Base-by-base conservation (phyloP, 805 yeast species). In the Cyberlindnera misumaiensis region DNA sequence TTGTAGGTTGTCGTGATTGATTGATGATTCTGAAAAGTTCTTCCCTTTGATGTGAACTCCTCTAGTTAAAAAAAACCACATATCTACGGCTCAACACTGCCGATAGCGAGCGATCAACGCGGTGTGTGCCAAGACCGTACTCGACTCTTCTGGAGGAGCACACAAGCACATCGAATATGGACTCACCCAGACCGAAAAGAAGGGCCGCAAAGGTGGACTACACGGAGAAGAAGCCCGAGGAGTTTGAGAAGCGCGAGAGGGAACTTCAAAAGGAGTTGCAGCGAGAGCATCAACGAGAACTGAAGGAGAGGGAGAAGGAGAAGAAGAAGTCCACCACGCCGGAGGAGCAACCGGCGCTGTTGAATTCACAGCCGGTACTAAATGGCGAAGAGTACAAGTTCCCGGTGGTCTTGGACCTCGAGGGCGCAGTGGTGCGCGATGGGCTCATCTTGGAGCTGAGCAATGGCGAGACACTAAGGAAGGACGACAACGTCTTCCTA, bases 401-500 rank as follows among this genome's bases (percentile, higher is more conserved):
- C 43, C 62, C 72, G 1, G 54, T 56, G 32, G 51, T 64, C 5
- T 47, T 64, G 35, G 64, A 70, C 34, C 50, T 68, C 11, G 59
- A 54, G 13, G 68, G 61, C 16, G 70, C 75, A 3, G 38, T 47
- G 17, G 54, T 70, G 11, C 53, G 56, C 32, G 42, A 52, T 38
- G 44, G 47, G 14, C 30, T 46, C 1, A 47, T 36, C 18, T 41
- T 58, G 3, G 39, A 42, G 11, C 39, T 51, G 17, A 41, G 37
- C 26, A 44, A 49, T 25, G 59, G 58, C 34, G 17, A 40, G 18
- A 28, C 30, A 3, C 27, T 65, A 9, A 48, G 47, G 32, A 46
- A 52, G 30, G 53, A 62, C 38, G 95, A 88, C 41, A 77, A 69
- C 42, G 80, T 88, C 9, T 88, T 83, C 56, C 77, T 89, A 78